Percentiles rank a stretch among this genome's conserved stretches.
Conservation (phyloP, 768 basidiomycete species). For the Collybia mongolica region DNA sequence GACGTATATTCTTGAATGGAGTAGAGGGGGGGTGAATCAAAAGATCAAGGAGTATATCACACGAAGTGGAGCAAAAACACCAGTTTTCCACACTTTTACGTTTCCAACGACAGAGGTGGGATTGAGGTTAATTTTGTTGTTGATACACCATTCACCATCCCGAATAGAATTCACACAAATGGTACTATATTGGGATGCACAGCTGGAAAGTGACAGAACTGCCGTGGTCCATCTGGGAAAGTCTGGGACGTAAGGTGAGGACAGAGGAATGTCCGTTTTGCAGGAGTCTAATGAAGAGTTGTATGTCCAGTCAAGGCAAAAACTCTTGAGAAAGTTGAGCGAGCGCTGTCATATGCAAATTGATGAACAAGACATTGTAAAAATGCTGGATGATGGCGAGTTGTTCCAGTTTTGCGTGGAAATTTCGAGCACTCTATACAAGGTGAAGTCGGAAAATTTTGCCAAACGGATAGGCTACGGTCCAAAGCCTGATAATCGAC, state of each 20-base stretch:
- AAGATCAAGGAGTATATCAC: slow-evolving; percentile 32
- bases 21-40: slow-evolving; percentile 29
- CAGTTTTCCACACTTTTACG: slow-evolving; percentile 49
- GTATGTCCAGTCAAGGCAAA: slow-evolving; percentile 27
- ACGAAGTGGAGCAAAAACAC: slow-evolving; percentile 8
- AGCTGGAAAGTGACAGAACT: slow-evolving; percentile 35
- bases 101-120: slow-evolving; percentile 37
- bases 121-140: neutral
- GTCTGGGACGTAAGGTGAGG: slow-evolving; percentile 34
- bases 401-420: slow-evolving; percentile 38
- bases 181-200: slow-evolving; percentile 54
- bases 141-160: too few species aligned
- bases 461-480: slow-evolving; percentile 15
- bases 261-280: neutral
- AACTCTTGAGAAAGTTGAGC: slow-evolving; percentile 31
- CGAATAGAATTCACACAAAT: slow-evolving; percentile 29
- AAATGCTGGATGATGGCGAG: slow-evolving; percentile 35
- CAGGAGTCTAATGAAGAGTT: slow-evolving; percentile 2
- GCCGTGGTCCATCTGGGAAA: slow-evolving; percentile 35
- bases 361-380: slow-evolving; percentile 30
- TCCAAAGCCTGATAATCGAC: neutral
- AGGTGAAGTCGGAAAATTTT: slow-evolving; percentile 7
- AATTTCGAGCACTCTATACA: slow-evolving; percentile 15
- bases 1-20: slow-evolving; percentile 58
- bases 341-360: slow-evolving; percentile 31